Evolutionary conservation across 164 flowering plant genomes (phyloP), one percentile per base, ranked within the genome.

Genomic region (Hamamelis virginiana): DNA sequence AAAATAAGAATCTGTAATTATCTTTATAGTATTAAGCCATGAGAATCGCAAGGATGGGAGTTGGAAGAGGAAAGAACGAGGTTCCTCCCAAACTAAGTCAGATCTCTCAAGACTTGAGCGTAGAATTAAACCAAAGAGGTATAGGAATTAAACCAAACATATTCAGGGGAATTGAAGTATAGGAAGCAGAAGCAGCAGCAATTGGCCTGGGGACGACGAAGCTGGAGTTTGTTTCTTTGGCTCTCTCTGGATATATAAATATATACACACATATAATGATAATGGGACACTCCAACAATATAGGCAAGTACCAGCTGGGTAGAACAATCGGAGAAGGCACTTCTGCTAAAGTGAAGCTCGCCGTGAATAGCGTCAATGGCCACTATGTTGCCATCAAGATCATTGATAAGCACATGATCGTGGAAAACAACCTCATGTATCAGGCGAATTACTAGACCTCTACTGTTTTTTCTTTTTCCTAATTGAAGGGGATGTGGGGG

Each of bases 341-440:
- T 65, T 89, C 88, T 66, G 91, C 97, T 27, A 91, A 89, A 83
- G 97, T 91, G 5, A 89, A 85, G 80, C 73, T 87, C 15, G 97
- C 83, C 5, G 61, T 73, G 9, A 79, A 89, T 76, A 76, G 68
- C 9, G 73, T 50, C 43, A 84, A 76, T 4, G 81, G 80, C 47
- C 80, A 80, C 41, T 66, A 72, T 25, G 92, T 85, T 12, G 97
- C 94, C 0, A 70, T 89, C 72, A 91, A 91, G 78, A 81, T 91
- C 81, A 85, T 91, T 0, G 88, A 89, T 62, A 89, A 91, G 83
- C 57, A 72, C 53, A 82, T 82, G 89, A 85, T 91, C 41, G 47
- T 83, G 55, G 74, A 81, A 9, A 76, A 78, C 70, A 77, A 88
- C 56, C 90, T 88, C 72, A 83, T 78, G 79, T 68, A 69, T 51